Conservation (phyloP, 2,329 filamentous ascomycete species). For the Bipolaris oryzae region DNA sequence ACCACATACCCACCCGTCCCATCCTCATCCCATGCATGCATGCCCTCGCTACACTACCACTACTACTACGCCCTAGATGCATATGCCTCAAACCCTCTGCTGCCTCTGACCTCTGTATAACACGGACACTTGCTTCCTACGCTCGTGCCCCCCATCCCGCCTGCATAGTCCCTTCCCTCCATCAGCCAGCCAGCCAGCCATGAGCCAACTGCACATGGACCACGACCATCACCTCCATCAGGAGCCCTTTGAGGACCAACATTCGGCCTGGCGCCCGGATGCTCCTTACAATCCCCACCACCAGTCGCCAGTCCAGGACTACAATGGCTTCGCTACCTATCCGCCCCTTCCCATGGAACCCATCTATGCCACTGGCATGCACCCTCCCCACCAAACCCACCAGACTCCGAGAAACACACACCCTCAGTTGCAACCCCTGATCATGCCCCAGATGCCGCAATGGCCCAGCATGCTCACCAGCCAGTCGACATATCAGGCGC, state of each 20-base stretch:
- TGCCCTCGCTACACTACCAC: conserved; percentile 38
- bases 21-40: conserved; percentile 48
- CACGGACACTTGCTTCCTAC: conserved; percentile 30
- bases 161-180: conserved; percentile 24
- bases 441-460: conserved; percentile 47
- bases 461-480: conserved; percentile 53
- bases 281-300: conserved; percentile 43
- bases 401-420: conserved; percentile 44
- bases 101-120: conserved; percentile 31
- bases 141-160: conserved; percentile 12
- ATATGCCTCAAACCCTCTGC: conserved; percentile 40
- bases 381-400: conserved; percentile 43
- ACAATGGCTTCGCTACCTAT: conserved; percentile 47
- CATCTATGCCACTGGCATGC: conserved; percentile 46
- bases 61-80: conserved; percentile 34
- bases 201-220: conserved; percentile 52
- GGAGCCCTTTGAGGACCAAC: conserved; percentile 45
- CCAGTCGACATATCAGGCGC: conserved; percentile 49
- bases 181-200: conserved; percentile 31
- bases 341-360: conserved; percentile 50
- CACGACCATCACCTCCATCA: conserved; percentile 48
- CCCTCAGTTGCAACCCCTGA: conserved; percentile 50
- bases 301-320: conserved; percentile 50
- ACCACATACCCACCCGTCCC: conserved; percentile 32
- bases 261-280: conserved; percentile 41